phyloP scores from a whole-genome alignment of 345 rosid species.

The Rhodamnia rubescens region DNA sequence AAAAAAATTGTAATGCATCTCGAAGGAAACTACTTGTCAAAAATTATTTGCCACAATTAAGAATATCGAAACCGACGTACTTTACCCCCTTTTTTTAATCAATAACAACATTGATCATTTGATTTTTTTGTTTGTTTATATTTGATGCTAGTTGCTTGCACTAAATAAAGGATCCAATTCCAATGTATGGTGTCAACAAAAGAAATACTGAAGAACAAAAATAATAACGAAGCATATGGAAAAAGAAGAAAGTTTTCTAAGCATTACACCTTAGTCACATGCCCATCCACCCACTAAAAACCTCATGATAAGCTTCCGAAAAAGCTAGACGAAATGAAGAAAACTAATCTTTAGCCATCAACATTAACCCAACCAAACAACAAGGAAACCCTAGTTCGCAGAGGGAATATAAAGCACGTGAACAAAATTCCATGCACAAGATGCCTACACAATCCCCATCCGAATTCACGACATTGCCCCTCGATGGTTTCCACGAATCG shows the following conservation, averaged over 20 bases:
- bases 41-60: not conserved
- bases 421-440: conserved; percentile 1
- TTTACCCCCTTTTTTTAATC: not conserved
- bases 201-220: not conserved
- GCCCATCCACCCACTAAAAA: conserved; percentile 1
- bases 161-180: not conserved
- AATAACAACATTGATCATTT: not conserved
- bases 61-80: not conserved
- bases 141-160: not conserved
- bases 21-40: not conserved
- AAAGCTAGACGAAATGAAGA: not conserved
- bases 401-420: conserved; percentile 2
- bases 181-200: not conserved
- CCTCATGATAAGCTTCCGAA: conserved; percentile 1
- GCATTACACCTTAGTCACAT: not conserved
- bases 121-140: not conserved
- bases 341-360: not conserved
- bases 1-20: not conserved
- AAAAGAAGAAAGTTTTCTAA: not conserved
- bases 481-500: not conserved
- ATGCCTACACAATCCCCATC: not conserved
- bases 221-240: not conserved
- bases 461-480: not conserved
- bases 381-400: not conserved
- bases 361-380: not conserved